Evolutionary conservation across 352 stramenopile species (phyloP).

Genomic region (Phytophthora chlamydospora): DNA sequence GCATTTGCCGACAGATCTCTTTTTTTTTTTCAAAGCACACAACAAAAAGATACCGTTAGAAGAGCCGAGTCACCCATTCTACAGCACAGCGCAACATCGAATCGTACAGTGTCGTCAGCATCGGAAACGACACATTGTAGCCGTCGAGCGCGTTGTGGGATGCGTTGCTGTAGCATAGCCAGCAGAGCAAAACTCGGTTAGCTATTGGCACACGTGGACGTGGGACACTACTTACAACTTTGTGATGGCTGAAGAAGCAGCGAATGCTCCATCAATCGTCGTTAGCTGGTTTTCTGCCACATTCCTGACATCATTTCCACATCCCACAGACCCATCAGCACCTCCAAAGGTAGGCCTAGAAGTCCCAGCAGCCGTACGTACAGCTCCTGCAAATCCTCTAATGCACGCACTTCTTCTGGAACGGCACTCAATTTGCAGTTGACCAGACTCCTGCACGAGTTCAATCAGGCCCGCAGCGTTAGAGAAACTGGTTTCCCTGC

Average conservation of each 20-base stretch:
- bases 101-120: conserved; percentile 52
- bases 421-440: conserved; percentile 55
- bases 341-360: not conserved
- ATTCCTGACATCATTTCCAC: conserved; percentile 36
- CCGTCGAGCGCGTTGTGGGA: conserved; percentile 49
- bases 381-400: conserved; percentile 54
- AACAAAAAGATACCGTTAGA: not conserved
- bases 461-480: not conserved
- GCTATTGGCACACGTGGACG: not conserved
- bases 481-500: conserved; percentile 1
- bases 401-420: conserved; percentile 45
- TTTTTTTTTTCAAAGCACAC: conserved; percentile 35
- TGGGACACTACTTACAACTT: conserved; percentile 38
- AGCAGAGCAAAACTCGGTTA: conserved; percentile 7
- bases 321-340: conserved; percentile 10
- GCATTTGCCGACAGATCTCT: conserved; percentile 66
- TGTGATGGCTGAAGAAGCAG: conserved; percentile 35
- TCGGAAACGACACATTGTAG: conserved; percentile 47
- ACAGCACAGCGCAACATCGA: not conserved
- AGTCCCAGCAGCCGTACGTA: conserved; percentile 21
- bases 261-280: conserved; percentile 37
- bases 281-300: conserved; percentile 53
- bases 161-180: conserved; percentile 43
- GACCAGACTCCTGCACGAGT: conserved; percentile 39
- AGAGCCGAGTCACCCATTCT: not conserved